These are phyloP conservation scores for Nakaseomyces delphensis DNA, from an alignment of 1,139 yeast species.

Conservation along the genomic window DNA sequence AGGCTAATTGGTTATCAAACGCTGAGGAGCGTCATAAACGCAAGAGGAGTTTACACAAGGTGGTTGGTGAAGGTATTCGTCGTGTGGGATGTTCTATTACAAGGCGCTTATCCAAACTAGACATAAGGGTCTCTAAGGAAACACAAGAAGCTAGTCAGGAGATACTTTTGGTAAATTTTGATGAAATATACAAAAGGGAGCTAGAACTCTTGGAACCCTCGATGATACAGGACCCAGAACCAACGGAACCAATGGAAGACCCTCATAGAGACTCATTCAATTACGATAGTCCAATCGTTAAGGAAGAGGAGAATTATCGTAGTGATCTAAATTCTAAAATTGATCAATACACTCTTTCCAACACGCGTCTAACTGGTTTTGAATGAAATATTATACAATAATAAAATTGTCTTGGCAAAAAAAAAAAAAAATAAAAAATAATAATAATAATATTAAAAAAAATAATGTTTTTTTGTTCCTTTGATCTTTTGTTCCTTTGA, in stretches of 20 bases:
- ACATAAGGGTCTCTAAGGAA: not conserved
- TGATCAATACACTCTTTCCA: not conserved
- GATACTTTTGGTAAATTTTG: not conserved
- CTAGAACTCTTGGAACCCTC: not conserved
- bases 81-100: not conserved
- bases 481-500: not conserved
- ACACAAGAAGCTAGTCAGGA: not conserved
- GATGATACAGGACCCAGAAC: not conserved
- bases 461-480: not conserved
- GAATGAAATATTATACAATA: not conserved
- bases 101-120: not conserved
- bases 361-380: not conserved
- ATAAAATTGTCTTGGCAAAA: too few relatives aligned
- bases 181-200: not conserved
- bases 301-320: slow-evolving; percentile 1
- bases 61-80: not conserved
- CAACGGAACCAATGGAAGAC: not conserved
- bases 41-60: not conserved
- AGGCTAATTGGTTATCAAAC: not conserved
- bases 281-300: slow-evolving; percentile 1
- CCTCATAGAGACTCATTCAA: not conserved
- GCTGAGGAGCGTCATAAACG: not conserved
- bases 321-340: not conserved
- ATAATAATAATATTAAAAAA: too few relatives aligned
- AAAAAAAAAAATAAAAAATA: too few relatives aligned